A percentile compares a stretch with the other conserved stretches of the same genome.
Evolutionary conservation across 192 early-diverging fungal genomes (phyloP).

Genomic region (Cladochytrium replicatum): DNA sequence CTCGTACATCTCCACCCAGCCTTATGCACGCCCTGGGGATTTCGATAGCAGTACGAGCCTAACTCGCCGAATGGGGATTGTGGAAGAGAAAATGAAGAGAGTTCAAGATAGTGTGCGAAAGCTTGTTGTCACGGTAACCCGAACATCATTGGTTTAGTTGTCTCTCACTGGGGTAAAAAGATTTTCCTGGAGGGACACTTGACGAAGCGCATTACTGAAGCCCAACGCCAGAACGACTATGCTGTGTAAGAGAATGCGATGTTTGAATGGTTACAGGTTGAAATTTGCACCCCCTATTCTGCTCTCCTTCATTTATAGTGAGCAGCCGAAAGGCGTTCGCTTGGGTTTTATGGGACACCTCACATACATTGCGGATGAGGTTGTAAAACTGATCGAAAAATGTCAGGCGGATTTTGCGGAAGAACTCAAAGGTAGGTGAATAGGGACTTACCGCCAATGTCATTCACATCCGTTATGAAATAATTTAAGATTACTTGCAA

Average conservation of each 20-base stretch:
- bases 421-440: conserved; percentile 30
- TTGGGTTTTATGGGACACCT: conserved; percentile 98
- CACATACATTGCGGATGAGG: conserved; percentile 94
- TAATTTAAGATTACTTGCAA: conserved; percentile 24
- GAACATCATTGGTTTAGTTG: conserved; percentile 3
- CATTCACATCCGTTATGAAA: background rate
- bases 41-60: background rate
- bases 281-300: background rate
- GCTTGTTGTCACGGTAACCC: conserved; percentile 38
- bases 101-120: conserved; percentile 34
- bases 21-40: conserved; percentile 1
- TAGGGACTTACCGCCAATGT: conserved; percentile 1
- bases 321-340: conserved; percentile 77
- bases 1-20: conserved; percentile 44
- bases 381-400: conserved; percentile 79
- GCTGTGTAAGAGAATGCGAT: conserved; percentile 45
- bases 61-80: background rate
- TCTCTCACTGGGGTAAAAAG: conserved; percentile 8
- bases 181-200: conserved; percentile 81
- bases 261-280: no score
- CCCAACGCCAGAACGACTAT: conserved; percentile 74
- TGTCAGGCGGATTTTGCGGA: conserved; percentile 34
- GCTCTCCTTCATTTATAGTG: conserved; percentile 30
- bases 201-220: conserved; percentile 72
- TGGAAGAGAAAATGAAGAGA: conserved; percentile 35